These are phyloP conservation scores for Fonsecaea nubica DNA, from an alignment of 2,329 filamentous ascomycete genomes.

Conservation along the genomic window DNA sequence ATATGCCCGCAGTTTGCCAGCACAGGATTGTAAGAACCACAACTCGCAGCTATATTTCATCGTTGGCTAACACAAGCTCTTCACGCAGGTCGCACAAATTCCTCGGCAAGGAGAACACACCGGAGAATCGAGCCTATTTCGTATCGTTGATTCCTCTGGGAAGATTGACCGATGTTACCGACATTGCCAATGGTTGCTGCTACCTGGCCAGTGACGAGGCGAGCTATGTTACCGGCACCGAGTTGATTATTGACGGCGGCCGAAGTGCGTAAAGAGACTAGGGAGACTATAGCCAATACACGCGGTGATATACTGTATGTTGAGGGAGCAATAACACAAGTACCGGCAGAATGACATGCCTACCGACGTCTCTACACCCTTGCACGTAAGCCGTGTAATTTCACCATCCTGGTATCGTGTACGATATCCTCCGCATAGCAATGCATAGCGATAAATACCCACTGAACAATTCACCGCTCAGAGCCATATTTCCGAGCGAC, in stretches of 20 bases:
- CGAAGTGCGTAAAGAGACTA: slow-evolving; percentile 9
- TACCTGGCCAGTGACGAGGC: slow-evolving; percentile 76
- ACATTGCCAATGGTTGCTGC: slow-evolving; percentile 73
- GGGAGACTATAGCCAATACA: background rate
- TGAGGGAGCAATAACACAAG: too few species aligned
- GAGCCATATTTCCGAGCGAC: background rate
- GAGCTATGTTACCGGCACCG: slow-evolving; percentile 64
- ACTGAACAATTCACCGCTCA: background rate
- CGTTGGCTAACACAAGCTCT: slow-evolving; percentile 7
- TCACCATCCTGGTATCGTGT: too few species aligned
- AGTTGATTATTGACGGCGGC: slow-evolving; percentile 14
- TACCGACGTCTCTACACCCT: too few species aligned
- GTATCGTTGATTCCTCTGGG: slow-evolving; percentile 53
- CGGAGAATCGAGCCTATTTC: slow-evolving; percentile 52
- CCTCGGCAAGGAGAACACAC: slow-evolving; percentile 51
- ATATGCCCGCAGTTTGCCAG: slow-evolving; percentile 70
- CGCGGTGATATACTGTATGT: too few species aligned
- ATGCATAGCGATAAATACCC: background rate
- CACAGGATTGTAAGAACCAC: slow-evolving; percentile 63
- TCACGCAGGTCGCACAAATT: slow-evolving; percentile 32
- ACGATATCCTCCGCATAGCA: too few species aligned
- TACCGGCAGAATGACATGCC: too few species aligned
- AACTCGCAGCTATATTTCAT: slow-evolving; percentile 3
- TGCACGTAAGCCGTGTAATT: too few species aligned
- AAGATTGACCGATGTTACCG: slow-evolving; percentile 54